Percentiles rank a stretch among this genome's conserved stretches.
Evolutionary conservation across 177 flowering plant species (phyloP).

Genomic region (Vitis hybrid): DNA sequence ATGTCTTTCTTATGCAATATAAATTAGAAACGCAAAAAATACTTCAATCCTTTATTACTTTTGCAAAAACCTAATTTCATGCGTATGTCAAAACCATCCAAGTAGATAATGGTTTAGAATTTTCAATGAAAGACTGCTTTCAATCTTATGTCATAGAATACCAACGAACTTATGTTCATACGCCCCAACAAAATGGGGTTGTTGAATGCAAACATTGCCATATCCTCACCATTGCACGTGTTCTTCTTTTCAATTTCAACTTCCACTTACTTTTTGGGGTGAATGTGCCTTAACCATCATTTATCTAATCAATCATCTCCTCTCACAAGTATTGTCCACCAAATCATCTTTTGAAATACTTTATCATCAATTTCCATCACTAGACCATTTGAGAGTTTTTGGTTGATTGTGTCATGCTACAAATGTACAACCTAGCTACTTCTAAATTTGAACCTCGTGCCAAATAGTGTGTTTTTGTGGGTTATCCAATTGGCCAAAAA

Average conservation of each 20-base stretch:
- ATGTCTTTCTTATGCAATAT: background rate
- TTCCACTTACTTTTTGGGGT: conserved; percentile 12
- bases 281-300: conserved; percentile 6
- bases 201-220: conserved; percentile 4
- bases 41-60: background rate
- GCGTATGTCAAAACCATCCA: background rate
- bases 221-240: conserved; percentile 6
- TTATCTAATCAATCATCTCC: conserved; percentile 2
- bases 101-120: conserved; percentile 11
- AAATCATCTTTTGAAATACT: background rate
- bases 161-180: conserved; percentile 8
- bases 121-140: conserved; percentile 2
- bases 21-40: conserved; percentile 5
- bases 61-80: background rate
- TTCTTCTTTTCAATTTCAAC: background rate
- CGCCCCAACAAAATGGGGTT: conserved; percentile 9
- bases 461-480: background rate
- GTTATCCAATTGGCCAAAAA: conserved; percentile 5
- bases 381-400: conserved; percentile 4
- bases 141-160: conserved; percentile 2
- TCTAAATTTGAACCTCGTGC: conserved; percentile 8
- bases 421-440: background rate
- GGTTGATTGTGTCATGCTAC: background rate
- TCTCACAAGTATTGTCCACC: background rate
- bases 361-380: conserved; percentile 6